Evolutionary conservation across 164 flowering plant genomes (phyloP).

Genomic region (Akebia trifoliata): DNA sequence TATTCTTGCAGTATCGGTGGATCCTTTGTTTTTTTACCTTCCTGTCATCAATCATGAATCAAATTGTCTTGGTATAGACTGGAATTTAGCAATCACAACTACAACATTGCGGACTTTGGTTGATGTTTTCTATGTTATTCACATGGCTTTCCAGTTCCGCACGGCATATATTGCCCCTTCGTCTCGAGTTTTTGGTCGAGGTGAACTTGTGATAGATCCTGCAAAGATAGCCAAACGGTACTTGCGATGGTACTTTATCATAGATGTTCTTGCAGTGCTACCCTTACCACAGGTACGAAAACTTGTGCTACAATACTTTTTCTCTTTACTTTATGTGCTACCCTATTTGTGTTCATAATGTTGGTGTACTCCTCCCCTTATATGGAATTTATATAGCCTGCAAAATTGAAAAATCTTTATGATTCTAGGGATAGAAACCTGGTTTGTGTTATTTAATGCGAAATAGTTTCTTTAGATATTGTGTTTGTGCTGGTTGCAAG

Average conservation of each 20-base stretch:
- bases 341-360: too few relatives aligned
- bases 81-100: constrained; percentile 6
- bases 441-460: too few relatives aligned
- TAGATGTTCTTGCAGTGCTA: constrained; percentile 86
- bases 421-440: too few relatives aligned
- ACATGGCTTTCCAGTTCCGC: constrained; percentile 80
- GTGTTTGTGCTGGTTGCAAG: too few relatives aligned
- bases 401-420: too few relatives aligned
- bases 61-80: constrained; percentile 11
- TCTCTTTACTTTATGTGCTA: too few relatives aligned
- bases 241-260: constrained; percentile 53
- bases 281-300: constrained; percentile 96
- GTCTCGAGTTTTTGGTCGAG: constrained; percentile 94
- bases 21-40: constrained; percentile 82
- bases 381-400: too few relatives aligned
- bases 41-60: constrained; percentile 41
- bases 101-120: constrained; percentile 8
- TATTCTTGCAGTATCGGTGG: constrained; percentile 75
- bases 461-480: too few relatives aligned
- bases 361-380: too few relatives aligned
- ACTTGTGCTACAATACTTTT: background rate
- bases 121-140: constrained; percentile 27
- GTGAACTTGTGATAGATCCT: constrained; percentile 93
- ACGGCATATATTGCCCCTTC: constrained; percentile 98
- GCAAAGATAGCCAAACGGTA: constrained; percentile 80